Conservation (phyloP, 139 green algal species). For the Tetraselmis chui region DNA sequence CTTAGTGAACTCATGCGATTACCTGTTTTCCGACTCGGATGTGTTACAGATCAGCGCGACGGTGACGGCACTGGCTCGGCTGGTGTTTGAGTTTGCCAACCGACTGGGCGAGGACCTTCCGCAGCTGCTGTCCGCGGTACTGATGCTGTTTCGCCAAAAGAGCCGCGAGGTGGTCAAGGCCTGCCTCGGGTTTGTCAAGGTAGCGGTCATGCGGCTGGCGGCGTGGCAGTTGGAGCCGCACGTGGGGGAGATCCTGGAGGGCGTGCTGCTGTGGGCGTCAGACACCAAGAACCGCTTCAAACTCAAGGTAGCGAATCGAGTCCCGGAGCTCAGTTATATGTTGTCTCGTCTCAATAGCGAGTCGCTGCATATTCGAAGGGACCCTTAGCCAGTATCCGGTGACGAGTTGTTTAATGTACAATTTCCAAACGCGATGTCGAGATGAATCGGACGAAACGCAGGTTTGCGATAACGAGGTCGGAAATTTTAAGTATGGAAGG, state of each 20-base stretch:
- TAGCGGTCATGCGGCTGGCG: conserved; percentile 74
- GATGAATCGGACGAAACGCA: too few species aligned
- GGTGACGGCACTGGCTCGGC: conserved; percentile 81
- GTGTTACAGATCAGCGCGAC: conserved; percentile 53
- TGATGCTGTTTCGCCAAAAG: conserved; percentile 78
- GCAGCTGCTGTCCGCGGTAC: conserved; percentile 70
- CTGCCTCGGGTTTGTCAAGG: conserved; percentile 91
- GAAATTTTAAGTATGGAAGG: too few species aligned
- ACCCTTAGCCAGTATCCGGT: too few species aligned
- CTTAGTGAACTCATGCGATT: too few species aligned
- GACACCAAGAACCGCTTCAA: conserved; percentile 97
- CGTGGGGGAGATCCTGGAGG: conserved; percentile 74
- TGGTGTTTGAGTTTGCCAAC: conserved; percentile 84
- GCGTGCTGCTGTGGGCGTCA: conserved; percentile 79
- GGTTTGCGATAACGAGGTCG: too few species aligned
- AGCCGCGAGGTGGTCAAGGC: conserved; percentile 84
- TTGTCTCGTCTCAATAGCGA: too few species aligned
- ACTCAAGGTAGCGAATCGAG: conserved; percentile 86
- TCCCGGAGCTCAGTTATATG: too few species aligned
- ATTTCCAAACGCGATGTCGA: too few species aligned
- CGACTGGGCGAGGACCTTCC: conserved; percentile 44
- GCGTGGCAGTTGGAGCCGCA: conserved; percentile 54
- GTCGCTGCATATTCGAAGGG: too few species aligned
- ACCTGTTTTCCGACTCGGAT: too few species aligned
- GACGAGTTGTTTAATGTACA: too few species aligned